Evolutionary conservation across 495 filamentous ascomycete genomes (phyloP).

Genomic region (Chaetomidium leptoderma): DNA sequence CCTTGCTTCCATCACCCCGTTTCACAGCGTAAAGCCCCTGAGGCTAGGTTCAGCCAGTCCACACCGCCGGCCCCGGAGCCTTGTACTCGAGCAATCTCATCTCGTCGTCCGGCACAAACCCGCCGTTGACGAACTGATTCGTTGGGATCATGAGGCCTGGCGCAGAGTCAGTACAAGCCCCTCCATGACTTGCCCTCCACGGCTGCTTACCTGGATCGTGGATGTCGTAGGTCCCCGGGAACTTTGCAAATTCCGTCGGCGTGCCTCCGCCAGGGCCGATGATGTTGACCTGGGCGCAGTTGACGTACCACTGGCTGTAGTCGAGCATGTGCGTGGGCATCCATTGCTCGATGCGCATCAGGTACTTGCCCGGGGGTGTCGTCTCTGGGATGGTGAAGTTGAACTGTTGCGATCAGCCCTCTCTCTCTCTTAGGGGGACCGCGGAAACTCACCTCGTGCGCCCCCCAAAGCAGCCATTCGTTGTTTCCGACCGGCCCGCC

Average conservation of each 20-base stretch:
- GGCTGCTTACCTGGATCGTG: neutral
- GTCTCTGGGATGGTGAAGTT: slow-evolving; percentile 37
- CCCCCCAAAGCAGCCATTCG: neutral
- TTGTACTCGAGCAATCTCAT: neutral
- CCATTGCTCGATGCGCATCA: slow-evolving; percentile 26
- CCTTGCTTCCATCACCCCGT: too few species aligned
- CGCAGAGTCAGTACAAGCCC: neutral
- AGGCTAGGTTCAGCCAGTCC: neutral
- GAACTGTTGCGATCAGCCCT: slow-evolving; percentile 12
- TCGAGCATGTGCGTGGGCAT: neutral
- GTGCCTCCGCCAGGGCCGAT: slow-evolving; percentile 4
- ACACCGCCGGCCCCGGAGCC: neutral
- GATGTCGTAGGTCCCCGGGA: neutral
- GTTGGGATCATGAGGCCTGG: neutral
- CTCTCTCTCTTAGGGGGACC: neutral
- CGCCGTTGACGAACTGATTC: neutral
- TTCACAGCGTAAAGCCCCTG: neutral
- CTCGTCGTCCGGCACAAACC: neutral
- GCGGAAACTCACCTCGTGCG: neutral
- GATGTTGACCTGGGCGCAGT: slow-evolving; percentile 2
- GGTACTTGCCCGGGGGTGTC: slow-evolving; percentile 42
- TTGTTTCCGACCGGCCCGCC: slow-evolving; percentile 6
- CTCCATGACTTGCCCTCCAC: neutral
- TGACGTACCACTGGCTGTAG: slow-evolving; percentile 8
- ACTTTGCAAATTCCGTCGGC: neutral